A percentile compares a stretch with the other conserved stretches of the same genome.
These are phyloP conservation scores for Trametes elegans DNA, from an alignment of 768 basidiomycete species.

Conservation along the genomic window DNA sequence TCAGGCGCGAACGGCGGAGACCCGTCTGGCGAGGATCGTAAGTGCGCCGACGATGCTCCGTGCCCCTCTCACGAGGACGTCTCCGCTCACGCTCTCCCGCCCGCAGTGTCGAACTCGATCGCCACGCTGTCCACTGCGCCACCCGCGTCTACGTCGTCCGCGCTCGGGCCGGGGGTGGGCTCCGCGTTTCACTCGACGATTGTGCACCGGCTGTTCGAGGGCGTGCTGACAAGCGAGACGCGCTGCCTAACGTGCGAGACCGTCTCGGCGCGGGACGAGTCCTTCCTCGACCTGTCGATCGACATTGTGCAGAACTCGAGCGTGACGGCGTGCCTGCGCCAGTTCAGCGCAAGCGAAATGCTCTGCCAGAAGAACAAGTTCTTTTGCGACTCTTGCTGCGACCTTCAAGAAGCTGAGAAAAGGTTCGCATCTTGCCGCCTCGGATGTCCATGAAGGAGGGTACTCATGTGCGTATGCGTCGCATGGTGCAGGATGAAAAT, in stretches of 20 bases:
- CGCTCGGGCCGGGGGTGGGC: slow-evolving; percentile 18
- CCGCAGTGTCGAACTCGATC: slow-evolving; percentile 62
- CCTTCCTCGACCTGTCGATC: slow-evolving; percentile 97
- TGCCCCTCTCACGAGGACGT: slow-evolving; percentile 1
- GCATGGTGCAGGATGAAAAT: slow-evolving; percentile 87
- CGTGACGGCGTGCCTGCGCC: slow-evolving; percentile 91
- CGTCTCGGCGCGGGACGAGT: slow-evolving; percentile 87
- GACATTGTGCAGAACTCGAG: slow-evolving; percentile 99
- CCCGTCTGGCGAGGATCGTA: slow-evolving; percentile 57
- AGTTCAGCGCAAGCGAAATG: slow-evolving; percentile 98
- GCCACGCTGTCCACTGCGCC: slow-evolving; percentile 49
- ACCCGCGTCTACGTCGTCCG: slow-evolving; percentile 47
- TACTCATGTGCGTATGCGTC: background rate
- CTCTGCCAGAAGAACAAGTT: slow-evolving; percentile 98
- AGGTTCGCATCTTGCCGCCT: slow-evolving; percentile 48
- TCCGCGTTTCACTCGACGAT: slow-evolving; percentile 57
- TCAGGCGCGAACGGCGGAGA: background rate
- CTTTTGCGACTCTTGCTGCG: slow-evolving; percentile 96
- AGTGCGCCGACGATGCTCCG: slow-evolving; percentile 36
- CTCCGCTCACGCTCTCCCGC: background rate
- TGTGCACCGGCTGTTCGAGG: slow-evolving; percentile 92
- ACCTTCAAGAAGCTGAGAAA: slow-evolving; percentile 97
- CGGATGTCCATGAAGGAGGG: background rate
- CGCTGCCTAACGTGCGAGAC: slow-evolving; percentile 98
- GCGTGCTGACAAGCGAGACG: slow-evolving; percentile 93